Evolutionary conservation across 23 red algal species (phyloP).

Genomic region (Gracilariopsis chorda): DNA sequence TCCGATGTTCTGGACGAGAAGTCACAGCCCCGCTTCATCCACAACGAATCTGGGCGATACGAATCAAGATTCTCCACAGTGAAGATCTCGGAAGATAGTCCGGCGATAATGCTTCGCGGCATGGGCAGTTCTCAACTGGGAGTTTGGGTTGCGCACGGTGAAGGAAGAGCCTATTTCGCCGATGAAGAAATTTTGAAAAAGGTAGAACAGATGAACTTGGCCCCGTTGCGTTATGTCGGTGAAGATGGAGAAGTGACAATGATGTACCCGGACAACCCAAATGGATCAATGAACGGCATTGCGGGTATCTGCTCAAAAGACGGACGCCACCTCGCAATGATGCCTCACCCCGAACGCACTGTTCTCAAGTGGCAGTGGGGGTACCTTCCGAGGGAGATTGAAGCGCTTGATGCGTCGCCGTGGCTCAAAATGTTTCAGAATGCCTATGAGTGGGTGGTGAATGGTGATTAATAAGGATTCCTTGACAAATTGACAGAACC

Average conservation of each 20-base stretch:
- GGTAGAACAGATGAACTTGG: conserved; percentile 34
- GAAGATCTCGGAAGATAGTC: conserved; percentile 36
- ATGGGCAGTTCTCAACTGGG: conserved; percentile 88
- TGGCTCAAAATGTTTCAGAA: conserved; percentile 99
- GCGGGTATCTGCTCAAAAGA: conserved; percentile 79
- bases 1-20: conserved; percentile 1
- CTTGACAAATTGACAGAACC: no score
- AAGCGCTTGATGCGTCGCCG: conserved; percentile 64
- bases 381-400: conserved; percentile 57
- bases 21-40: conserved; percentile 76
- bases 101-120: conserved; percentile 80
- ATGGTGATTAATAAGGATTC: neutral
- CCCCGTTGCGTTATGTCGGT: conserved; percentile 80
- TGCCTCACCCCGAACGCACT: conserved; percentile 98
- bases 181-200: neutral
- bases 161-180: conserved; percentile 84
- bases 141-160: conserved; percentile 98
- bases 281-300: conserved; percentile 78
- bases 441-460: conserved; percentile 84
- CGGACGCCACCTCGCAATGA: conserved; percentile 98
- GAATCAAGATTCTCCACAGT: conserved; percentile 84
- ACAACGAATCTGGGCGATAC: conserved; percentile 83
- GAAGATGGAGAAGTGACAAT: conserved; percentile 64
- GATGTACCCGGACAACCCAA: conserved; percentile 90
- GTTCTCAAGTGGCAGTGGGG: conserved; percentile 93